phyloP scores from a whole-genome alignment of 495 filamentous ascomycete genomes.

The Xylaria flabelliformis region DNA sequence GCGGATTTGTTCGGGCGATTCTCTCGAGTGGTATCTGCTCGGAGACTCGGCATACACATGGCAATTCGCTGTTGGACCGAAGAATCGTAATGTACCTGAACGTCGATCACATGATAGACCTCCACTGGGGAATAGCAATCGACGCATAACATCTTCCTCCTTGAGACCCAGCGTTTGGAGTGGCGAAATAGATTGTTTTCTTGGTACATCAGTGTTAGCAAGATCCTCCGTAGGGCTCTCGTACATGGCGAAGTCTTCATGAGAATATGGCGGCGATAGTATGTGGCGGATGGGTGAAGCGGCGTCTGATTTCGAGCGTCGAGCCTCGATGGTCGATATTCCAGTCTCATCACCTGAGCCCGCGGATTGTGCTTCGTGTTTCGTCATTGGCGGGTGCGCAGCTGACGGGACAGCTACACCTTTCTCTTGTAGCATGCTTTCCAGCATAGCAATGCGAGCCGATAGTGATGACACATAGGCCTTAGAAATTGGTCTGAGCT shows the following conservation, averaged over 20 bases:
- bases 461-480: slow-evolving; percentile 63
- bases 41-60: slow-evolving; percentile 40
- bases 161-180: slow-evolving; percentile 40
- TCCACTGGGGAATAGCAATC: slow-evolving; percentile 49
- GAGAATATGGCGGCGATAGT: slow-evolving; percentile 39
- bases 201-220: not conserved
- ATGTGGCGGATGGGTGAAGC: slow-evolving; percentile 32
- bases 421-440: slow-evolving; percentile 55
- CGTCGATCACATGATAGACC: slow-evolving; percentile 54
- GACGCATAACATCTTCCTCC: slow-evolving; percentile 50
- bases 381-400: slow-evolving; percentile 59
- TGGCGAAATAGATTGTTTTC: slow-evolving; percentile 30
- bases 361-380: slow-evolving; percentile 44
- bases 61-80: slow-evolving; percentile 54
- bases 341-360: slow-evolving; percentile 25
- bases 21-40: slow-evolving; percentile 26
- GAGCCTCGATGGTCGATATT: slow-evolving; percentile 18
- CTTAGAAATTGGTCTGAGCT: slow-evolving; percentile 57
- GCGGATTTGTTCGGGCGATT: slow-evolving; percentile 46
- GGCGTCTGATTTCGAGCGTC: slow-evolving; percentile 27
- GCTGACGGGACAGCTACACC: slow-evolving; percentile 57
- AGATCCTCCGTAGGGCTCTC: slow-evolving; percentile 26
- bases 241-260: slow-evolving; percentile 35
- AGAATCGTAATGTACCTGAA: slow-evolving; percentile 52
- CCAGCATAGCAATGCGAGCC: slow-evolving; percentile 56